phyloP scores from a whole-genome alignment of 768 basidiomycete species.

The Boletales sp. region DNA sequence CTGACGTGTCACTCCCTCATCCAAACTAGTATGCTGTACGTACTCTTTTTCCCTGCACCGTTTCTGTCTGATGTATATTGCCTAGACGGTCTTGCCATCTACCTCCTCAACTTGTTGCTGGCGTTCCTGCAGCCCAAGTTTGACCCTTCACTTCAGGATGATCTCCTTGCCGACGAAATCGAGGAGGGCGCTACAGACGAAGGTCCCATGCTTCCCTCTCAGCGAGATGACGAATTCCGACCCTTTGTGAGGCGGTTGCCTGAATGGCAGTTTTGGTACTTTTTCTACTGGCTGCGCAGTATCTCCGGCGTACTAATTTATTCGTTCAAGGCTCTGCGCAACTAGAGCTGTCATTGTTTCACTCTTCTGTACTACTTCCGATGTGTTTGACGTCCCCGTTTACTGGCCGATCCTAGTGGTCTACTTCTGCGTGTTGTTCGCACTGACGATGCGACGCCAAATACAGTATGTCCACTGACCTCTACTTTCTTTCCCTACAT shows the following conservation, averaged over 20 bases:
- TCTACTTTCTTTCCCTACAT: neutral
- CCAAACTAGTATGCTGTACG: conserved; percentile 63
- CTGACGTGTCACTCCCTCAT: neutral
- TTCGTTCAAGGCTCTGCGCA: conserved; percentile 70
- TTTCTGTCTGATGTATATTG: conserved; percentile 1
- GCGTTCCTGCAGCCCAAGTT: conserved; percentile 98
- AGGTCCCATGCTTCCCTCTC: conserved; percentile 55
- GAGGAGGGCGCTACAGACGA: conserved; percentile 82
- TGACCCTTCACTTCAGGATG: conserved; percentile 93
- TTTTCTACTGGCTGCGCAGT: neutral
- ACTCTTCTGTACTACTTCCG: conserved; percentile 74
- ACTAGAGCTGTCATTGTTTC: conserved; percentile 87
- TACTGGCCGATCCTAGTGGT: conserved; percentile 99
- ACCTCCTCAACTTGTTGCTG: conserved; percentile 91
- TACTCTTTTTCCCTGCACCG: conserved; percentile 11
- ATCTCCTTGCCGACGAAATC: conserved; percentile 90
- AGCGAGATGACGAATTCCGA: conserved; percentile 92
- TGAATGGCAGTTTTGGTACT: conserved; percentile 94
- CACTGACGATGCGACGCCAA: conserved; percentile 93
- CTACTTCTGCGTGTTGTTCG: conserved; percentile 94
- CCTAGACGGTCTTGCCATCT: conserved; percentile 87
- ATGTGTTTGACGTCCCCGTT: conserved; percentile 92
- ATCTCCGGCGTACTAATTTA: conserved; percentile 1
- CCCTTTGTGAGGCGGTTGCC: conserved; percentile 95
- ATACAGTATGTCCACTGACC: conserved; percentile 68